These are phyloP conservation scores for Danielia reshetovae DNA, from an alignment of 805 yeast genomes.

Conservation along the genomic window DNA sequence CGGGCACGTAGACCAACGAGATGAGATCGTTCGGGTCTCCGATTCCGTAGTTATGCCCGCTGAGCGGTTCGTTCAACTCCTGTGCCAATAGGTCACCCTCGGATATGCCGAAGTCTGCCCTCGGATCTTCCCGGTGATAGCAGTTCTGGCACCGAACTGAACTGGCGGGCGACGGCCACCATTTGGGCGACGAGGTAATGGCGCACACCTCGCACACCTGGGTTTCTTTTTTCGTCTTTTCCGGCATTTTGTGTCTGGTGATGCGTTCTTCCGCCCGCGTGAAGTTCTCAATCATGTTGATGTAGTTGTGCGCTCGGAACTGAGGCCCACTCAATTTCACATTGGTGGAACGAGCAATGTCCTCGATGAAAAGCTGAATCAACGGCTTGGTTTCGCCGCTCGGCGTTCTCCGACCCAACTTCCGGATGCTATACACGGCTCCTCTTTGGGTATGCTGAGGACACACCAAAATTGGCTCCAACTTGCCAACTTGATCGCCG, in stretches of 20 bases:
- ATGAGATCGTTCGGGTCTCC: conserved; percentile 12
- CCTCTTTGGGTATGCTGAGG: conserved; percentile 28
- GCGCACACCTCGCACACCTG: conserved; percentile 21
- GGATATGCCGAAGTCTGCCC: conserved; percentile 5
- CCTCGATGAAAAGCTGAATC: conserved; percentile 38
- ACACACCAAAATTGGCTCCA: conserved; percentile 45
- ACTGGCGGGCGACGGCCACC: conserved; percentile 25
- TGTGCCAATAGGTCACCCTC: conserved; percentile 15
- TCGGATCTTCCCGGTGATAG: conserved; percentile 17
- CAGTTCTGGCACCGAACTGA: conserved; percentile 29
- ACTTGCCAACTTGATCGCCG: conserved; percentile 31
- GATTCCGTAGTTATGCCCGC: conserved; percentile 32
- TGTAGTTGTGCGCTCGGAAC: conserved; percentile 27
- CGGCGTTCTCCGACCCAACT: conserved; percentile 20
- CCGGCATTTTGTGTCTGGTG: background rate
- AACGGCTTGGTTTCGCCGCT: conserved; percentile 33
- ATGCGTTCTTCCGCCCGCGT: conserved; percentile 10
- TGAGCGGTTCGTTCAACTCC: conserved; percentile 25
- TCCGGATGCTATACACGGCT: conserved; percentile 23
- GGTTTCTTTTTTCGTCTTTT: conserved; percentile 2
- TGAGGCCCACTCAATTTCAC: conserved; percentile 29
- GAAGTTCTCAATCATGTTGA: conserved; percentile 17
- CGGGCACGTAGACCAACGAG: conserved; percentile 3
- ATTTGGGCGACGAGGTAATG: conserved; percentile 30
- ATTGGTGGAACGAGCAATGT: conserved; percentile 18